phyloP scores from a whole-genome alignment of 176 grass and related monocot species.

The Eragrostis curvula region DNA sequence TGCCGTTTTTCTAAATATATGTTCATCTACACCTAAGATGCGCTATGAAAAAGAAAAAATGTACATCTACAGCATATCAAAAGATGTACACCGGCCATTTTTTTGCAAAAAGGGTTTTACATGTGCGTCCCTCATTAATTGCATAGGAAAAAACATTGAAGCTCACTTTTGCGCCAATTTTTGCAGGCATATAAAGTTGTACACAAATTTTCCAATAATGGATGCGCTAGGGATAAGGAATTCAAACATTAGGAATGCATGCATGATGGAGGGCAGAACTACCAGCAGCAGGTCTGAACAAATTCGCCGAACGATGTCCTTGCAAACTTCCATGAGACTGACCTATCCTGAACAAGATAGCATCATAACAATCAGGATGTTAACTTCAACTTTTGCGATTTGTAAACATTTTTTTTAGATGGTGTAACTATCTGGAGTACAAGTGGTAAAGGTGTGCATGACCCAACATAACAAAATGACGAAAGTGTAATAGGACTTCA shows the following conservation, averaged over 20 bases:
- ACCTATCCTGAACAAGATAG: slow-evolving; percentile 62
- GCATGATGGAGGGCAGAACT: slow-evolving; percentile 32
- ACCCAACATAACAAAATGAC: slow-evolving; percentile 22
- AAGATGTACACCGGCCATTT: not conserved
- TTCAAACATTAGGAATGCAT: not conserved
- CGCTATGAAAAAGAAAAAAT: not conserved
- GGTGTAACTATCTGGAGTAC: slow-evolving; percentile 1
- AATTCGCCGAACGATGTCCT: slow-evolving; percentile 54
- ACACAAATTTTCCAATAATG: not conserved
- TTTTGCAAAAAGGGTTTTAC: not conserved
- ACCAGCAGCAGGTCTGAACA: slow-evolving; percentile 75
- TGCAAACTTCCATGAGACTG: slow-evolving; percentile 46
- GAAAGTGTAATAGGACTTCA: slow-evolving; percentile 3
- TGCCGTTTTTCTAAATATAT: not conserved
- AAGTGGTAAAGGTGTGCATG: slow-evolving; percentile 9
- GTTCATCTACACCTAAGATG: not conserved
- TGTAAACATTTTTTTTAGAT: not conserved
- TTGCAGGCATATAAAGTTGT: not conserved
- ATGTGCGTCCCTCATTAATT: not conserved
- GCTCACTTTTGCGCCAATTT: not conserved
- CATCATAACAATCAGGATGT: slow-evolving; percentile 25
- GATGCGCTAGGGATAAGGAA: not conserved
- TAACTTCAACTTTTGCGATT: slow-evolving; percentile 11
- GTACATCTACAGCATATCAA: not conserved
- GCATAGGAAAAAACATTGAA: not conserved